Base-by-base conservation (phyloP, 768 basidiomycete species). In the Glaciozyma antarctica region DNA sequence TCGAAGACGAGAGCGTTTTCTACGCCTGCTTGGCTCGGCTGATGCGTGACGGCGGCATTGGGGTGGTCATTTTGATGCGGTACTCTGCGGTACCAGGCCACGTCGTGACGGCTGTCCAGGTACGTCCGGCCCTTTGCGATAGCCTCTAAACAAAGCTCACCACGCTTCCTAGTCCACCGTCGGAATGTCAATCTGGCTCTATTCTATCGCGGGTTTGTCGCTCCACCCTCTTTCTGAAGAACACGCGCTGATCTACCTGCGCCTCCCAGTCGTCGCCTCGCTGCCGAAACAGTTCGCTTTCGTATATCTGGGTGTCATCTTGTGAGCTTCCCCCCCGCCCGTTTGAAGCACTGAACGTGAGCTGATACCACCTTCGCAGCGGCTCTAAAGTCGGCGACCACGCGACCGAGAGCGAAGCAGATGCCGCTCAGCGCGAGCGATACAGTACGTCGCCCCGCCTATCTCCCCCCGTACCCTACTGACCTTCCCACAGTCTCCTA, bases 21-120 rank as follows among this genome's bases (percentile, higher is more conserved):
- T 71, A 71, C 52, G 70, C 70, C 0, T 71, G 70, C 57, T 51
- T 71, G 19, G 70, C 70, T 21, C 38, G 70, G 26, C 10, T 71
- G 24, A 67, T 68, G 62, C 54, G 70, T 2, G 52, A 68, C 17
- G 66, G 70, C 26, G 63, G 66, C 3, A 24, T 71, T 13, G 34
- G 62, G 38, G 63, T 71, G 32, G 64, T 71, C 44, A 63, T 60
- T 32, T 34, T 71, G 44, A 54, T 71, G 19, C 57, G 70, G 15
- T 68, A 68, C 56, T 67, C 66, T 0, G 61, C 62, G 2, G 38
- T 71, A 0, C 70, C 38, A 12, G 38, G 38, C 10, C 38, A 41
- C 13, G 38, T 41, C 38, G 38, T 41, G 8, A 41, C 38, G 6
- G 38, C 38, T 41, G 38, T 41, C 38, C 70, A 0, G 69, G 69